These are phyloP conservation scores for Aureobasidium namibiae DNA, from an alignment of 2,329 filamentous ascomycete genomes.

Conservation along the genomic window DNA sequence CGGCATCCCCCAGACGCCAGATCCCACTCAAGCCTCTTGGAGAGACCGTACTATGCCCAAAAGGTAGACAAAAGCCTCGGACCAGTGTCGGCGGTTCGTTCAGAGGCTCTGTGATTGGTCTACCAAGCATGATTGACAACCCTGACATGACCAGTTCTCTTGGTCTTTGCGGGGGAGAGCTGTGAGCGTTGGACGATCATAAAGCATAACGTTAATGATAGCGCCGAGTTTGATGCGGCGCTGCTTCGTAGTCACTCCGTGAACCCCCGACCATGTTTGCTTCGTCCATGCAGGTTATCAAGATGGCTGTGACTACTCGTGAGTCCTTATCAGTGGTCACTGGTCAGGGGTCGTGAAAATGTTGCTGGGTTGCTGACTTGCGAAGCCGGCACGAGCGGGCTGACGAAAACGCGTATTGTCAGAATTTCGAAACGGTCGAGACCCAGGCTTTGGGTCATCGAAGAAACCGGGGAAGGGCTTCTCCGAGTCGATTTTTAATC, in stretches of 20 bases:
- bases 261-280: conserved; percentile 1
- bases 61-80: conserved; percentile 9
- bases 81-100: conserved; percentile 8
- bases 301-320: not conserved
- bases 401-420: not conserved
- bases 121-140: not conserved
- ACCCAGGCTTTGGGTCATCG: not conserved
- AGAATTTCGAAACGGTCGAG: not conserved
- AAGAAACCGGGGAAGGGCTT: not conserved
- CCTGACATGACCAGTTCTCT: conserved; percentile 6
- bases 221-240: conserved; percentile 11
- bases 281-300: not conserved
- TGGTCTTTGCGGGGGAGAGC: conserved; percentile 1
- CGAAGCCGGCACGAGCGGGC: not conserved
- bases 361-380: not conserved
- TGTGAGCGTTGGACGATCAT: conserved; percentile 3
- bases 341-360: not conserved
- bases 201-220: not conserved
- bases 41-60: not conserved
- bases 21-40: conserved; percentile 3
- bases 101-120: not conserved
- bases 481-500: not conserved
- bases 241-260: conserved; percentile 10
- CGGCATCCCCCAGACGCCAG: conserved; percentile 12
- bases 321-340: not conserved